phyloP scores from a whole-genome alignment of 2,329 filamentous ascomycete genomes.

The Fusarium fracticaudum region DNA sequence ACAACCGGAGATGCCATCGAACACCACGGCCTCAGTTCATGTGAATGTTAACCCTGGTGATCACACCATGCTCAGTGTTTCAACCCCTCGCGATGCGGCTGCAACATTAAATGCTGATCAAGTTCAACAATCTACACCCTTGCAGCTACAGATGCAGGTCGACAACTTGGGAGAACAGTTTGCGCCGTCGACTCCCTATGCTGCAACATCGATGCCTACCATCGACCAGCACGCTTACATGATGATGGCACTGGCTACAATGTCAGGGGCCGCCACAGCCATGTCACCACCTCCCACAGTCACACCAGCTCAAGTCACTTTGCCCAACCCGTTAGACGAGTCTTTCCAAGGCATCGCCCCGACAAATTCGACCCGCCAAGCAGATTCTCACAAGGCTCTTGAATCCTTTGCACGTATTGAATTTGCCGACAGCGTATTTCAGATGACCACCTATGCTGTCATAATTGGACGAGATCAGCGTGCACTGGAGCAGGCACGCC shows the following conservation, averaged over 20 bases:
- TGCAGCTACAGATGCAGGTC: conserved; percentile 27
- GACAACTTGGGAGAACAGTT: conserved; percentile 41
- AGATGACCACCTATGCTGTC: conserved; percentile 79
- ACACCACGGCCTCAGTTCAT: conserved; percentile 14
- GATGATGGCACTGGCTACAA: conserved; percentile 57
- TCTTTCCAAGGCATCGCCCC: conserved; percentile 42
- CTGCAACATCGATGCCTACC: conserved; percentile 45
- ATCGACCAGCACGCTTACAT: conserved; percentile 54
- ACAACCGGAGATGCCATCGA: conserved; percentile 31
- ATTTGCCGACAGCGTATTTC: conserved; percentile 80
- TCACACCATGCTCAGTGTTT: conserved; percentile 37
- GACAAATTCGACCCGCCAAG: conserved; percentile 48
- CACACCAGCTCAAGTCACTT: conserved; percentile 57
- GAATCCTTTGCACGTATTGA: conserved; percentile 70
- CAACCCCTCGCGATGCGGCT: conserved; percentile 10
- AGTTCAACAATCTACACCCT: conserved; percentile 34
- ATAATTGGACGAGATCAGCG: conserved; percentile 76
- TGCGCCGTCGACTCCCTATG: conserved; percentile 48
- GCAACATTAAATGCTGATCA: conserved; percentile 13
- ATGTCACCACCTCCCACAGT: conserved; percentile 57
- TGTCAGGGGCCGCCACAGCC: conserved; percentile 49
- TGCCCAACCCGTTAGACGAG: conserved; percentile 51
- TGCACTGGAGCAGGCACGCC: conserved; percentile 64
- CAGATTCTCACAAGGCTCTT: conserved; percentile 53
- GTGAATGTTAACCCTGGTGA: conserved; percentile 27